A percentile compares a stretch with the other conserved stretches of the same genome.
phyloP scores from a whole-genome alignment of 2,329 filamentous ascomycete species.

The Botryotinia narcissicola region DNA sequence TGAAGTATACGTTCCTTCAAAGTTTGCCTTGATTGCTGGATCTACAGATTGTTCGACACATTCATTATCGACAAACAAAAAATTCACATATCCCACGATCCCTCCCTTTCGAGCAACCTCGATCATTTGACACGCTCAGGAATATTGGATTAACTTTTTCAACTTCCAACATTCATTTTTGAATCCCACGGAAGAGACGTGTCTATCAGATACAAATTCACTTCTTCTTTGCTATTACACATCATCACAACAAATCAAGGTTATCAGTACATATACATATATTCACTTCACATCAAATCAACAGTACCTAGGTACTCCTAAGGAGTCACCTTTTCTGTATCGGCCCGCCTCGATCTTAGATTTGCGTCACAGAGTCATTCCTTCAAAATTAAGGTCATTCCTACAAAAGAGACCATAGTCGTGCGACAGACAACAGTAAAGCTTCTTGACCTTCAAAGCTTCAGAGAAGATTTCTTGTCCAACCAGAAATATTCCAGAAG shows the following conservation, averaged over 20 bases:
- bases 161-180: conserved; percentile 3
- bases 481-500: conserved; percentile 18
- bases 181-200: neutral
- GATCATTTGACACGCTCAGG: neutral
- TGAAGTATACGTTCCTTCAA: conserved; percentile 29
- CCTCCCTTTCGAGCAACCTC: conserved; percentile 8
- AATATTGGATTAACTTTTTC: neutral
- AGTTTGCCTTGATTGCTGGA: conserved; percentile 24
- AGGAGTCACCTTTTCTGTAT: conserved; percentile 3
- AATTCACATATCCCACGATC: conserved; percentile 17
- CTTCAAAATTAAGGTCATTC: conserved; percentile 16
- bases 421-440: neutral
- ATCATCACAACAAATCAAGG: neutral
- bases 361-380: neutral
- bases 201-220: neutral
- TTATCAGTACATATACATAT: neutral
- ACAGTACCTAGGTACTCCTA: neutral
- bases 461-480: conserved; percentile 11
- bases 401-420: neutral
- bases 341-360: conserved; percentile 8
- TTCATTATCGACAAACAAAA: conserved; percentile 32
- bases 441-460: conserved; percentile 11
- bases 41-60: conserved; percentile 33
- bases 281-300: neutral
- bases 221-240: neutral